Base-by-base conservation (phyloP, 805 yeast genomes). In the Myxozyma lipomycoides region DNA sequence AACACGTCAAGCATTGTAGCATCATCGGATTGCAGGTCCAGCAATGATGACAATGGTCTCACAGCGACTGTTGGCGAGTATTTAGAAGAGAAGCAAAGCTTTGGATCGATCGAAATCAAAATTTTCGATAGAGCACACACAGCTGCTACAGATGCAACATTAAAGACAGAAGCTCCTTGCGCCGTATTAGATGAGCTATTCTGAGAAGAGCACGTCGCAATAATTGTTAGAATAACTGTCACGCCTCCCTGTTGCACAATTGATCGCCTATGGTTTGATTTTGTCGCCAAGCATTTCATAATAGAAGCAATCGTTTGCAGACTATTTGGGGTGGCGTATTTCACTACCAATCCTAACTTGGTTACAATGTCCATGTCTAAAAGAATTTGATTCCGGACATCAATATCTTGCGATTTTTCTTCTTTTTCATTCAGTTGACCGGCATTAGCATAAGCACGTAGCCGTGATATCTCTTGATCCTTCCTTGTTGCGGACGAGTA, bases 1-100 rank as follows among this genome's bases (percentile, higher is more conserved):
- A 75, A 77, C 19, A 75, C 72, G 44, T 71, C 75, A 24, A 72
- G 64, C 17, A 64, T 45, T 17, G 67, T 66, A 4, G 62, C 46
- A 12, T 48, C 59, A 2, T 66, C 56, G 24, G 35, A 26, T 15
- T 60, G 60, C 44, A 51, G 45, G 38, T 48, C 47, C 28, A 71
- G 55, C 50, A 63, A 68, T 3, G 39, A 51, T n/a, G 60, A 21
- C 12, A 71, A 59, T 6, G 71, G 70, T 4, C 53, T 51, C 3
- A 71, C 55, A 0, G 68, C 66, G 1, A 61, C 66, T 5, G 49
- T 34, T 3, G 68, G 64, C 2, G 70, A 52, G 24, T 66, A 52
- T 34, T 67, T 63, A 18, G 62, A 45, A 25, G 70, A 65, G 47
- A 72, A 63, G 1, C 69, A 68, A 2, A 64, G 46, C 22, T 56